Evolutionary conservation across 768 basidiomycete species (phyloP).

Genomic region (Austroboletus eburneus): DNA sequence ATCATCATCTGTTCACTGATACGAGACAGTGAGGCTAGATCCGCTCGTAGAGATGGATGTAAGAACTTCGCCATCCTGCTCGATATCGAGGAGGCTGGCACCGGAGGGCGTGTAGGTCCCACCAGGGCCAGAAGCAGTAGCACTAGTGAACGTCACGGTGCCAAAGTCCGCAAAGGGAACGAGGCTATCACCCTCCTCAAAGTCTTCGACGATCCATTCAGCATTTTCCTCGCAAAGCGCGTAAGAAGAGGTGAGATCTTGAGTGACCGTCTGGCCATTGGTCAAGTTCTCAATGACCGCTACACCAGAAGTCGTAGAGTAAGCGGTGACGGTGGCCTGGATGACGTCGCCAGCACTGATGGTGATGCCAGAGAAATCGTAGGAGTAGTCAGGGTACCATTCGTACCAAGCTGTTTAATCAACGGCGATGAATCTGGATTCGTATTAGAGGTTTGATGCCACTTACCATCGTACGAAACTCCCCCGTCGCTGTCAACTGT

Average conservation of each 20-base stretch:
- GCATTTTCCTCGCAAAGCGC: slow-evolving; percentile 16
- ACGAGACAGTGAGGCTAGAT: slow-evolving; percentile 1
- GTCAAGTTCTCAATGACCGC: too few relatives aligned
- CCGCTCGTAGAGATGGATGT: slow-evolving; percentile 11
- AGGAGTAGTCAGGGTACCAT: slow-evolving; percentile 16
- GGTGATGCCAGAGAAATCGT: slow-evolving; percentile 12
- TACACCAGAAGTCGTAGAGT: slow-evolving; percentile 17
- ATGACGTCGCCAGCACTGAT: slow-evolving; percentile 16
- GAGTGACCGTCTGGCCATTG: slow-evolving; percentile 1
- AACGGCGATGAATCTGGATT: not conserved
- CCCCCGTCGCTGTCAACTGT: not conserved
- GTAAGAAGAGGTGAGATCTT: slow-evolving; percentile 7
- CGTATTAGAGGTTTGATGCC: too few relatives aligned
- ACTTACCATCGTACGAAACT: slow-evolving; percentile 15
- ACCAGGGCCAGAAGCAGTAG: slow-evolving; percentile 6
- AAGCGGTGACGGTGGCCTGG: slow-evolving; percentile 11
- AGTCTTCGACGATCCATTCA: slow-evolving; percentile 25
- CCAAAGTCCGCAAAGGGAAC: slow-evolving; percentile 19
- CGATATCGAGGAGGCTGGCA: slow-evolving; percentile 11
- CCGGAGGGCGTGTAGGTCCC: slow-evolving; percentile 9
- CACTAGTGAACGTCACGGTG: slow-evolving; percentile 13
- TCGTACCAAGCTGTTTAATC: slow-evolving; percentile 20
- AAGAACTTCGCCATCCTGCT: slow-evolving; percentile 4
- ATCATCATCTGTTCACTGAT: not conserved
- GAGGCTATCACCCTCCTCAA: not conserved